These are phyloP conservation scores for Firmiana major DNA, from an alignment of 345 rosid species.

Conservation along the genomic window DNA sequence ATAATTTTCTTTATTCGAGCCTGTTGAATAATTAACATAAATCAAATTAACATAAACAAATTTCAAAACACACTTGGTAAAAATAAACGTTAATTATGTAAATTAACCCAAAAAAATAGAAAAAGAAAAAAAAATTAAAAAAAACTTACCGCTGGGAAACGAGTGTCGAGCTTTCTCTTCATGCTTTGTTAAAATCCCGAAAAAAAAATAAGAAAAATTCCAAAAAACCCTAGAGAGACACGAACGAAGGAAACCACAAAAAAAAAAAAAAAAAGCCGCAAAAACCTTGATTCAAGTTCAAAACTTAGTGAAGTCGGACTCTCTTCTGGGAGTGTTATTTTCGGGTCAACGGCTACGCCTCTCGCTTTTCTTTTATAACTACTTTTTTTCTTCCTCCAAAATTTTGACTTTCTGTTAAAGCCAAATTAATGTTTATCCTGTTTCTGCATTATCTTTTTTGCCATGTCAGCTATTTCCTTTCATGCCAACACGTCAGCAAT, in stretches of 20 bases:
- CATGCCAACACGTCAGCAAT: too few relatives aligned
- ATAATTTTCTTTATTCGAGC: conserved; percentile 74
- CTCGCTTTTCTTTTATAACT: too few relatives aligned
- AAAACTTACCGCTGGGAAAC: conserved; percentile 7
- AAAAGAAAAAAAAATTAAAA: background rate
- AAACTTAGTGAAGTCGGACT: background rate
- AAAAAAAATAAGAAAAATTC: too few relatives aligned
- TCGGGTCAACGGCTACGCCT: too few relatives aligned
- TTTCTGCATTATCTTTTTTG: too few relatives aligned
- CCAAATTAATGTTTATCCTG: too few relatives aligned
- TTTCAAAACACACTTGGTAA: background rate
- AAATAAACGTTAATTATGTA: background rate
- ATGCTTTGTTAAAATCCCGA: background rate
- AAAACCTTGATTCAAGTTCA: background rate
- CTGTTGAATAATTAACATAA: conserved; percentile 22
- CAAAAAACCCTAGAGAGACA: background rate
- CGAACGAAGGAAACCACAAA: background rate
- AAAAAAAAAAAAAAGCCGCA: background rate
- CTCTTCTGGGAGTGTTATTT: background rate
- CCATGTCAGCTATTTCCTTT: too few relatives aligned
- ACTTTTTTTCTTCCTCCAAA: background rate
- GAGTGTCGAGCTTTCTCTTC: conserved; percentile 8
- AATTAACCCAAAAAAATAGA: too few relatives aligned
- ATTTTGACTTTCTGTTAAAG: background rate
- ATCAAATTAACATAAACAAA: background rate